phyloP scores from a whole-genome alignment of 2,329 filamentous ascomycete species.

The Epichloe sp. region DNA sequence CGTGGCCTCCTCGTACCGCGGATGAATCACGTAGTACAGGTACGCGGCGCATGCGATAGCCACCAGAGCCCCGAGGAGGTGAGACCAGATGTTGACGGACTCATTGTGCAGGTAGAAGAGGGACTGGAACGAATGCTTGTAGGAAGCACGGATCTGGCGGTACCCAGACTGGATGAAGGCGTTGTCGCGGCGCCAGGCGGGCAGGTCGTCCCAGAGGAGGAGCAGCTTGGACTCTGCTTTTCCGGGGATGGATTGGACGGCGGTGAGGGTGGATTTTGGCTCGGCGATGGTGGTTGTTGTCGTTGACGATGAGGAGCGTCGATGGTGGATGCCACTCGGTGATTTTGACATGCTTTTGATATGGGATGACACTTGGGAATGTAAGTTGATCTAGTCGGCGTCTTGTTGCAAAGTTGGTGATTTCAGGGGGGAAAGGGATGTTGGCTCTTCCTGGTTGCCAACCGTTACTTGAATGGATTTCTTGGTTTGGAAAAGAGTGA shows the following conservation, averaged over 20 bases:
- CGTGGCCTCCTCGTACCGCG: constrained; percentile 53
- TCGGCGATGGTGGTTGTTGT: constrained; percentile 11
- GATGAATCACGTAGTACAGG: constrained; percentile 44
- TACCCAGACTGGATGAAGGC: constrained; percentile 41
- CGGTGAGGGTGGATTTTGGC: constrained; percentile 9
- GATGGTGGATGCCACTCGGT: not conserved
- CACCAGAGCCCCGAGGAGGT: constrained; percentile 50
- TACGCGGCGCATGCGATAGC: constrained; percentile 38
- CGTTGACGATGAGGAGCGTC: constrained; percentile 15
- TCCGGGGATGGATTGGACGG: constrained; percentile 23
- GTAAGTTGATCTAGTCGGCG: not conserved
- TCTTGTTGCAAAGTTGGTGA: not conserved
- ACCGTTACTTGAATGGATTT: no score
- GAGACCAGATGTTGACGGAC: constrained; percentile 50
- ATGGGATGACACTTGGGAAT: not conserved
- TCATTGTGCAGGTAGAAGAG: constrained; percentile 47
- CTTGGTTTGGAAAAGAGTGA: no score
- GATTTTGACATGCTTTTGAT: not conserved
- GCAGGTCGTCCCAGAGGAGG: constrained; percentile 45
- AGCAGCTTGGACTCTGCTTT: constrained; percentile 29
- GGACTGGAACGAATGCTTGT: constrained; percentile 30
- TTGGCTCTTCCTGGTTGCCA: no score
- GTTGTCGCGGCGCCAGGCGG: constrained; percentile 47
- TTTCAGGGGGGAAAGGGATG: not conserved
- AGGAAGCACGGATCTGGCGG: constrained; percentile 36